These are phyloP conservation scores for Mortierella sp. DNA, from an alignment of 371 early-diverging fungal species.

Conservation along the genomic window DNA sequence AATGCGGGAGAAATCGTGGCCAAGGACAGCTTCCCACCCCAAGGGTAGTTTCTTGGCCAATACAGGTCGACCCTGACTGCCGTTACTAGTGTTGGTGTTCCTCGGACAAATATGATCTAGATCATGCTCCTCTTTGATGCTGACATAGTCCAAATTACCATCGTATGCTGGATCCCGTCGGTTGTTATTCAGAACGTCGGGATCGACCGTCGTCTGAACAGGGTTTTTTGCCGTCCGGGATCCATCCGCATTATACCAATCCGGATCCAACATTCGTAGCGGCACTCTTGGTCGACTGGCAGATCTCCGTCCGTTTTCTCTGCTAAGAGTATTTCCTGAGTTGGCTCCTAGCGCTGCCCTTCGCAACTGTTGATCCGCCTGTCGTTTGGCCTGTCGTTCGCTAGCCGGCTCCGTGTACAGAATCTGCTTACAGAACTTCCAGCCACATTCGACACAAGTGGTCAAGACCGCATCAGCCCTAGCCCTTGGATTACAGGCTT, in stretches of 20 bases:
- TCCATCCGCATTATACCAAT: neutral
- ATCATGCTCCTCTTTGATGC: constrained; percentile 31
- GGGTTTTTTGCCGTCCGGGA: neutral
- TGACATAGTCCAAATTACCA: constrained; percentile 32
- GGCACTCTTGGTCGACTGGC: neutral
- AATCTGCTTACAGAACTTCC: constrained; percentile 19
- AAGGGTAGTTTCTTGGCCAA: constrained; percentile 24
- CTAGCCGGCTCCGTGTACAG: constrained; percentile 13
- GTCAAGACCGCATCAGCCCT: neutral
- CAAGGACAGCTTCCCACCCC: constrained; percentile 30
- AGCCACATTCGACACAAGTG: constrained; percentile 39
- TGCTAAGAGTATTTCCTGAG: neutral
- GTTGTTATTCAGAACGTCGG: constrained; percentile 26
- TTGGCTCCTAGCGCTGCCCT: no score
- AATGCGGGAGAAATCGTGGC: constrained; percentile 12
- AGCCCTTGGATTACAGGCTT: constrained; percentile 7
- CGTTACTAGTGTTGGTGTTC: no score
- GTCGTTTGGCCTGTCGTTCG: constrained; percentile 6
- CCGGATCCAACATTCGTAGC: neutral
- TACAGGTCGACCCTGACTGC: no score
- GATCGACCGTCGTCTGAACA: neutral
- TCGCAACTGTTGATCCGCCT: neutral
- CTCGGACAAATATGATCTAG: neutral
- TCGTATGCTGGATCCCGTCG: constrained; percentile 10
- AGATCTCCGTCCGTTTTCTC: neutral